Base-by-base conservation (phyloP, 495 filamentous ascomycete genomes). In the Neurospora discreta region DNA sequence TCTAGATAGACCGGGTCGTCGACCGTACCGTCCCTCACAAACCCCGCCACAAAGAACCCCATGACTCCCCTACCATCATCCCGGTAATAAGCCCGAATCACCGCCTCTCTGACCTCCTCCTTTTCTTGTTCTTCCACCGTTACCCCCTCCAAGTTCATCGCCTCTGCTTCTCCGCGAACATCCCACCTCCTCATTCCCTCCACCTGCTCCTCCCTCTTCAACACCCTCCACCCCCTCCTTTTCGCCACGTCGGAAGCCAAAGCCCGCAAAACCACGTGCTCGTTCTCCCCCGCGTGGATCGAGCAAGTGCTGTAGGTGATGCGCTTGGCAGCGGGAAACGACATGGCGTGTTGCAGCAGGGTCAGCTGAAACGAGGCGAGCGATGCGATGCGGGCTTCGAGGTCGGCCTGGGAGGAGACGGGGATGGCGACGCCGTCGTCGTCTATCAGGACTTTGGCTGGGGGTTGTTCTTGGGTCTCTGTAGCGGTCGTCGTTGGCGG, bases 251-350 rank as follows among this genome's bases (percentile, higher is more conserved):
- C 81, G 0, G 91, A 92, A 5, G 76, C 73, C 46, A 98, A 78
- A 8, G 93, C 90, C 26, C 85, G 83, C 20, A 88, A 69, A 9
- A 97, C 93, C 0, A 98, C 95, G 33, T 84, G 78, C 78, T 99
- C 95, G 77, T 99, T 98, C 79, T 99, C 95, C 43, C 90, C 85
- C 1, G 89, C 83, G 78, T 97, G 87, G 33, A 97, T 83, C 0
- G 95, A 98, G 78, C 95, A 99, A 0, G 95, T 99, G 46, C 91
- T 94, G 78, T 99, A 99, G 0, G 91, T 92, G 44, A 98, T 90
- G 75, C 86, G 90, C 4, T 77, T 84, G 0, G 93, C 93, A n/a
- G 85, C 81, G 0, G 94, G 92, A 74, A 97, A 99, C 33, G 81
- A 78, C 79, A 98, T 89, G 0, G 95, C 95, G 78, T 96, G 93